Evolutionary conservation across 1,284 basidiomycete genomes (phyloP), one percentile per base, ranked within the genome.

Genomic region (Austroboletus rostrupii): DNA sequence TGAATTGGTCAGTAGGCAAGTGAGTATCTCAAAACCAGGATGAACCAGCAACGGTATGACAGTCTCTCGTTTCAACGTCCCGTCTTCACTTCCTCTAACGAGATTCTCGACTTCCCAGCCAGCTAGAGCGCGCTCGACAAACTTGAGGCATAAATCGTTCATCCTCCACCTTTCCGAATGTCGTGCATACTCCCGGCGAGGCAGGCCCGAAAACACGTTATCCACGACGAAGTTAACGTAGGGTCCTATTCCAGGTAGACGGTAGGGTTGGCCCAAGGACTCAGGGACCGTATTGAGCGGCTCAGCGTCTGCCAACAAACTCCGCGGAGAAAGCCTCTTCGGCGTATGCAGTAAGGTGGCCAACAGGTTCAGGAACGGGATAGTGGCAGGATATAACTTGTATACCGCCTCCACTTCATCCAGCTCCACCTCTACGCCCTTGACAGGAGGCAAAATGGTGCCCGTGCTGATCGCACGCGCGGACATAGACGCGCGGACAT

Each of bases 211-310:
- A 55, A 98, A 87, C 2, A 98, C 90, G 36, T 89, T 88, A 62
- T 98, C 92, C 53, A 97, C 74, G 47, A 97, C 87, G 64, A 96
- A 98, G 21, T 79, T 74, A 12, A 88, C 77, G 62, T 87, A 97
- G 2, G 84, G 92, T 0, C 73, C 78, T 37, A 94, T 81, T 0
- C 91, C 91, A 5, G 87, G 84, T 12, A 81, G 66, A 26, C 90
- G 79, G 57, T 90, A 86, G 5, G 86, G 82, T 40, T 84, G 80
- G 0, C 90, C 90, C 1, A 93, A 72, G 14, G 72, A 76, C 40
- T 90, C 87, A 0, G 91, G 90, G 23, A 91, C 81, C 4, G 89
- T 90, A 57, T 85, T 82, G 38, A 81, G 66, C 0, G 81, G 75
- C 40, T 87, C 86, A 1, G 73, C 67, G 41, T 86, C 83, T 8